Evolutionary conservation across 352 stramenopile genomes (phyloP).

Genomic region (Globisporangium nodosum): DNA sequence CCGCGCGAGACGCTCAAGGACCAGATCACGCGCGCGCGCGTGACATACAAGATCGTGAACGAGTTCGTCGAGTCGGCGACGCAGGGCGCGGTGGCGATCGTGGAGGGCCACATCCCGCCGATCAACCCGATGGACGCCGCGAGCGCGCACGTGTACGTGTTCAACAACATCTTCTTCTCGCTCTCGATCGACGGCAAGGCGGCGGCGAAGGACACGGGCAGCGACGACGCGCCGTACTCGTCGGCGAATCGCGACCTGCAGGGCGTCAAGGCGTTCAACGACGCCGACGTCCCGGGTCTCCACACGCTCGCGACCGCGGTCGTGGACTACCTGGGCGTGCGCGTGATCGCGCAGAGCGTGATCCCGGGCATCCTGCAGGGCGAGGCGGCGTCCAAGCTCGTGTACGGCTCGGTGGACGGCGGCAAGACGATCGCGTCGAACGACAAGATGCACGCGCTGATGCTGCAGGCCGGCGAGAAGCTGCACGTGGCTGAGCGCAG

Average conservation of each 20-base stretch:
- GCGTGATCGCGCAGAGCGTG: constrained; percentile 94
- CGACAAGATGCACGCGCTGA: constrained; percentile 90
- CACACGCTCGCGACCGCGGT: constrained; percentile 94
- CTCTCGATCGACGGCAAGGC: constrained; percentile 82
- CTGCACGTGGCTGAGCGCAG: constrained; percentile 87
- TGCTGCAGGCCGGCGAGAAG: constrained; percentile 76
- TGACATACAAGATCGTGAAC: constrained; percentile 93
- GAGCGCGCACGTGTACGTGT: constrained; percentile 93
- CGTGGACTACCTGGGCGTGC: constrained; percentile 93
- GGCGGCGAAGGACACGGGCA: constrained; percentile 52
- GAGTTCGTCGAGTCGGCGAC: constrained; percentile 94
- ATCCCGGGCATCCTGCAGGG: constrained; percentile 94
- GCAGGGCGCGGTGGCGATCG: constrained; percentile 88
- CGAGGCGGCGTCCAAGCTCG: constrained; percentile 91
- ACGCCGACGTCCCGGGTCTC: constrained; percentile 85
- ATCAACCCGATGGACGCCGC: constrained; percentile 96
- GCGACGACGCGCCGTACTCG: constrained; percentile 81
- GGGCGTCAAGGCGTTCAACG: constrained; percentile 89
- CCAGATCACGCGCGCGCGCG: constrained; percentile 88
- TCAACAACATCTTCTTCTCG: constrained; percentile 98
- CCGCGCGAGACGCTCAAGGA: constrained; percentile 77
- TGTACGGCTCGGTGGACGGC: constrained; percentile 94
- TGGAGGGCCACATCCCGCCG: constrained; percentile 90
- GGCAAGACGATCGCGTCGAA: constrained; percentile 88
- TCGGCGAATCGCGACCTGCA: constrained; percentile 87